Conservation (phyloP, 768 basidiomycete species). For the Tricholoma furcatifolium region DNA sequence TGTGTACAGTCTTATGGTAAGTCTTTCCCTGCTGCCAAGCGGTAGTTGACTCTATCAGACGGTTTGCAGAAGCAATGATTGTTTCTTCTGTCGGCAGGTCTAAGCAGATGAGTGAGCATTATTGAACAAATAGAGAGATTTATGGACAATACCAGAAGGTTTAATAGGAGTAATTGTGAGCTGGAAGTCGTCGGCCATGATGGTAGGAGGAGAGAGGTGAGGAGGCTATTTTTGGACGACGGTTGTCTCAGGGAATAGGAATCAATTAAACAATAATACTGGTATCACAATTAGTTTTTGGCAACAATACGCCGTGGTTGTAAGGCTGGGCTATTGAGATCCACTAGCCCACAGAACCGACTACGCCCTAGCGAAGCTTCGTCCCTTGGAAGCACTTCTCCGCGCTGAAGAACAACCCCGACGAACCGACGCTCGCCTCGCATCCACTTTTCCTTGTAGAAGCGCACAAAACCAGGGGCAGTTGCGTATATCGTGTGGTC, state of each 20-base stretch:
- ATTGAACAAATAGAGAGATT: background rate
- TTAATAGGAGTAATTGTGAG: constrained; percentile 15
- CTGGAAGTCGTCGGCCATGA: constrained; percentile 18
- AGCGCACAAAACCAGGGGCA: constrained; percentile 90
- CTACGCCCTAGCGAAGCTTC: constrained; percentile 73
- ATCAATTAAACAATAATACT: constrained; percentile 2
- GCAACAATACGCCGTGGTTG: constrained; percentile 14
- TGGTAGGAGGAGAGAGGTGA: constrained; percentile 15
- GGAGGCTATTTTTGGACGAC: constrained; percentile 11
- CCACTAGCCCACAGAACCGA: constrained; percentile 77
- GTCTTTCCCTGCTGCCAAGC: constrained; percentile 72
- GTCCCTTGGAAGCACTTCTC: constrained; percentile 86
- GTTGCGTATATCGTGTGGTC: constrained; percentile 95
- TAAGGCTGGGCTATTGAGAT: constrained; percentile 44
- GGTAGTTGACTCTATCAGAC: constrained; percentile 53
- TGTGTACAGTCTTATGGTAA: constrained; percentile 56
- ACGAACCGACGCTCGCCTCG: constrained; percentile 74
- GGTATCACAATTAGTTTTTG: constrained; percentile 14
- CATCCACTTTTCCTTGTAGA: constrained; percentile 83
- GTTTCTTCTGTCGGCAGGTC: constrained; percentile 62
- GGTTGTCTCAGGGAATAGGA: constrained; percentile 4
- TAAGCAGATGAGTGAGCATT: constrained; percentile 23
- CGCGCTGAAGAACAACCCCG: constrained; percentile 79
- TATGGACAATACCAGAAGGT: constrained; percentile 8
- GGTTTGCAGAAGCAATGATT: constrained; percentile 50